Conservation (phyloP, 257 asterid genomes). For the Solanum pennellii region DNA sequence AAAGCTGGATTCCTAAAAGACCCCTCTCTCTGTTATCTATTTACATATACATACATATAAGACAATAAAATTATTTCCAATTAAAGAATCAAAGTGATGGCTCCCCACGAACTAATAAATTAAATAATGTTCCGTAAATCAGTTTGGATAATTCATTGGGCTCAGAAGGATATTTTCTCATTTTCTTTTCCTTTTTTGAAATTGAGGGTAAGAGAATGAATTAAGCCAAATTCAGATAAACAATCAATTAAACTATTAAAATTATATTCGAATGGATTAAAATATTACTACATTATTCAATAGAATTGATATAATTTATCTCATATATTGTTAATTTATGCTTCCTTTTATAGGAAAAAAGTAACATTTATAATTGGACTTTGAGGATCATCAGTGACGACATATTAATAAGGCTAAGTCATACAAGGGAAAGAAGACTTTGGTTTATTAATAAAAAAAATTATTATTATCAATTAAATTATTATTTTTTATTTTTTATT, state of each 20-base stretch:
- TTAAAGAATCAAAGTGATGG: background rate
- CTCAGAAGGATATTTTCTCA: background rate
- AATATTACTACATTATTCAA: background rate
- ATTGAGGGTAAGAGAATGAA: too few relatives aligned
- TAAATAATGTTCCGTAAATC: background rate
- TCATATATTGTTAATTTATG: background rate
- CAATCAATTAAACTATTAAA: accelerated
- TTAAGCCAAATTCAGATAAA: too few relatives aligned
- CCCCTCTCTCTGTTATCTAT: background rate
- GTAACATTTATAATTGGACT: background rate
- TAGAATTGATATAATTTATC: background rate
- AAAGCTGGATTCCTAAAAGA: background rate
- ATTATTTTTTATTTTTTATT: background rate
- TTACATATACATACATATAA: background rate
- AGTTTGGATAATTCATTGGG: background rate
- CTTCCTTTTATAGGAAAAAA: background rate
- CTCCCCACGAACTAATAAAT: background rate
- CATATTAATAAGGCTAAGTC: background rate
- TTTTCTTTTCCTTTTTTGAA: background rate
- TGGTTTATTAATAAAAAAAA: background rate
- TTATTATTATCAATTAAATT: background rate
- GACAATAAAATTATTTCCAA: background rate
- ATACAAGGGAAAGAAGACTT: background rate
- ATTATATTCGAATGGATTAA: accelerated
- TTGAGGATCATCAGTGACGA: background rate